These are phyloP conservation scores for Neofusicoccum umdonicola DNA, from an alignment of 2,329 filamentous ascomycete species.

Conservation along the genomic window DNA sequence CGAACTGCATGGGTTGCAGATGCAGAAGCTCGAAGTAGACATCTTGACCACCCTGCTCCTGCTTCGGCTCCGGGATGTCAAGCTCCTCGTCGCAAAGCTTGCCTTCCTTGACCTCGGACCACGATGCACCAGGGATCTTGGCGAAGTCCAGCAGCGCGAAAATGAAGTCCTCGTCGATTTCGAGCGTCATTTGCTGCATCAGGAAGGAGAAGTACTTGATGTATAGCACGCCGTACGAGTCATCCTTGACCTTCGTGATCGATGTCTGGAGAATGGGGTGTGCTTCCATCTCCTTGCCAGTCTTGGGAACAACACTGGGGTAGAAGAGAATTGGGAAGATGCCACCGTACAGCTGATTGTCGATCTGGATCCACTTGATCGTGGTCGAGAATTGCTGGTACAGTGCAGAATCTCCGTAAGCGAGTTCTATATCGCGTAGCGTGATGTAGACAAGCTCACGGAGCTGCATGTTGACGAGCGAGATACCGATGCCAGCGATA, in stretches of 20 bases:
- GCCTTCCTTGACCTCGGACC: conserved; percentile 79
- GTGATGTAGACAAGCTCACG: conserved; percentile 93
- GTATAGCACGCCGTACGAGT: conserved; percentile 95
- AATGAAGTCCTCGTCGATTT: conserved; percentile 97
- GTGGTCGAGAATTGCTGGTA: conserved; percentile 89
- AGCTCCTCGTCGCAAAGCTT: conserved; percentile 85
- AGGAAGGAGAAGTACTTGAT: conserved; percentile 96
- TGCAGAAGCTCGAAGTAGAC: conserved; percentile 98
- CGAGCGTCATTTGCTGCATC: conserved; percentile 95
- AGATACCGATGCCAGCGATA: conserved; percentile 87
- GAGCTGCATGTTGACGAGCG: conserved; percentile 86
- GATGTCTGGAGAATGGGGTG: conserved; percentile 92
- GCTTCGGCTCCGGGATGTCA: conserved; percentile 87
- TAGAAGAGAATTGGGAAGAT: conserved; percentile 98
- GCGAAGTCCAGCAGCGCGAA: conserved; percentile 93
- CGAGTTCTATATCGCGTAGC: conserved; percentile 83
- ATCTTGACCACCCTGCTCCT: conserved; percentile 81
- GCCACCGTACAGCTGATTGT: conserved; percentile 96
- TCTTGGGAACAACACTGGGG: conserved; percentile 95
- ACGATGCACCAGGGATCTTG: conserved; percentile 86
- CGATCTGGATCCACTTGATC: conserved; percentile 98
- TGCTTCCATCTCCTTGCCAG: conserved; percentile 90
- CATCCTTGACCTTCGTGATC: conserved; percentile 93
- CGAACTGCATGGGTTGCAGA: conserved; percentile 96
- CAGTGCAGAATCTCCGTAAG: conserved; percentile 87